A percentile compares a stretch with the other conserved stretches of the same genome.
Conservation (phyloP, 164 flowering plant genomes). For the Berberis vulgaris region DNA sequence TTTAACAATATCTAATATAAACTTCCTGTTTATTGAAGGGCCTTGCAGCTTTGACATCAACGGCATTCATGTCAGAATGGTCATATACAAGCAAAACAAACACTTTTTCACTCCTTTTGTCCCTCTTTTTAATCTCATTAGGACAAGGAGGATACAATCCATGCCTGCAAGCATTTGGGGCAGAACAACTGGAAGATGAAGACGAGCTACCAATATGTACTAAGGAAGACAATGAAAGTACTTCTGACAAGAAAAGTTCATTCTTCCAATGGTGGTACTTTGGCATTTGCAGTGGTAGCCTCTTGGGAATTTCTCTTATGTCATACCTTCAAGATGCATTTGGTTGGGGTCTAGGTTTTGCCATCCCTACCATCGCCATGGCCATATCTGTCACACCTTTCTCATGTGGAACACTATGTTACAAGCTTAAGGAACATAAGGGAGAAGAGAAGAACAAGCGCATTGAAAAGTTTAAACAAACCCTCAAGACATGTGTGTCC, state of each 20-base stretch:
- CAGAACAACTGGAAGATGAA: conserved; percentile 68
- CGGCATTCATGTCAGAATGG: conserved; percentile 46
- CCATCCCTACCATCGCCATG: conserved; percentile 78
- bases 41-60: conserved; percentile 63
- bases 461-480: conserved; percentile 12
- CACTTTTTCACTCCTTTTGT: conserved; percentile 40
- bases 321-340: conserved; percentile 78
- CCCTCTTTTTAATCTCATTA: conserved; percentile 67
- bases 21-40: conserved; percentile 37
- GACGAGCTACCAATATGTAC: conserved; percentile 34
- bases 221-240: conserved; percentile 9
- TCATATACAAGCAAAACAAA: conserved; percentile 19
- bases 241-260: conserved; percentile 33
- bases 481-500: conserved; percentile 27
- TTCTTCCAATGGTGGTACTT: conserved; percentile 95
- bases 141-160: conserved; percentile 95
- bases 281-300: conserved; percentile 80
- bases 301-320: conserved; percentile 76
- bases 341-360: conserved; percentile 92
- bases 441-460: conserved; percentile 7
- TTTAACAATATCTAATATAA: no score
- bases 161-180: conserved; percentile 89
- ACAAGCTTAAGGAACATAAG: conserved; percentile 24
- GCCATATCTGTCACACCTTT: conserved; percentile 42
- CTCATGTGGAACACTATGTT: conserved; percentile 43